Evolutionary conservation across 208 protist species (phyloP), one percentile per base, ranked within the genome.

Genomic region (Vickermania spadyakhi): DNA sequence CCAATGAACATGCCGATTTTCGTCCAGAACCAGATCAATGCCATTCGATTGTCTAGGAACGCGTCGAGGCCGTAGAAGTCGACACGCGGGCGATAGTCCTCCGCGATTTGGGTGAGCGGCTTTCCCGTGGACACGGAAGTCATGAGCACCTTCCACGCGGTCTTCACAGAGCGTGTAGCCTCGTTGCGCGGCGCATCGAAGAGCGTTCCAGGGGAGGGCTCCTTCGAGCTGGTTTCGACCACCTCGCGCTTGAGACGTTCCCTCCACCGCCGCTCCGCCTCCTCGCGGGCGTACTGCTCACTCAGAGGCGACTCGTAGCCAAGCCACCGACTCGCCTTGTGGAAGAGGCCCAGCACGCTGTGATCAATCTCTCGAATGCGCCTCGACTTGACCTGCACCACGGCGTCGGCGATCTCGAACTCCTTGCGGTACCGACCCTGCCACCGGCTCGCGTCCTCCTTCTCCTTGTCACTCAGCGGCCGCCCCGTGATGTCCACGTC

Each of bases 21-120:
- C 27, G 70, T 79, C 63, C 73, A 82, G 65, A 91, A 88, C 84
- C 87, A 94, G 31, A 94, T 68, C 22, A 94, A 52, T 13, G 87
- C 82, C 50, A 75, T 61, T n/a, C 80, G 56, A 1, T 76, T 78
- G 62, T 91, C 77, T 4, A 94, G 67, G 69, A 91, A 94, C 1
- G 75, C 58, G 58, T 94, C 87, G 52, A 94, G 30, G 56, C 83
- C 77, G 68, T 90, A 94, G 69, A 81, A 94, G 70, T 89, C 84
- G 0, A 90, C 66, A 49, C 66, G 72, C 0, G 73, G 75, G 13
- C 84, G 79, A 66, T 89, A 90, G 68, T 89, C 81, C 28, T 77
- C 73, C 13, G 77, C 87, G 27, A 89, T 81, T 41, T 68, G 77
- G 28, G 75, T 71, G 13, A 91, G 57, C 2, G 87, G 87, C 31